A percentile compares a stretch with the other conserved stretches of the same genome.
phyloP scores from a whole-genome alignment of 1,284 basidiomycete species.

The Melanopsichium pennsylvanicum region DNA sequence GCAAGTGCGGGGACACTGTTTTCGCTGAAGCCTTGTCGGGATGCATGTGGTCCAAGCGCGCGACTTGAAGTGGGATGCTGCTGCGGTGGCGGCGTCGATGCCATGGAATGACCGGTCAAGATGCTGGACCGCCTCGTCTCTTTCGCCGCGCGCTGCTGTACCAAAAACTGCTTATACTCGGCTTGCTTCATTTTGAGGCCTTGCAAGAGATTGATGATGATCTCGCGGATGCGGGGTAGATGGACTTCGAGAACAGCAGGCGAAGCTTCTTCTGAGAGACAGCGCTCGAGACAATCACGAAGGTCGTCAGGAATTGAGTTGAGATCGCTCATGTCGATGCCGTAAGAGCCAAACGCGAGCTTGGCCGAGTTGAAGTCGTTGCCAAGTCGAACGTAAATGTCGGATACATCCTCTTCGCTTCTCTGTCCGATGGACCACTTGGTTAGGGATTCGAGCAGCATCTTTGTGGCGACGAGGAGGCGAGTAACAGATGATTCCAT shows the following conservation, averaged over 20 bases:
- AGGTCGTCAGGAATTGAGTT: slow-evolving; percentile 87
- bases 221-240: slow-evolving; percentile 87
- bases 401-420: slow-evolving; percentile 85
- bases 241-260: slow-evolving; percentile 85
- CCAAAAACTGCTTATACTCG: slow-evolving; percentile 70
- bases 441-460: slow-evolving; percentile 88
- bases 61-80: slow-evolving; percentile 8
- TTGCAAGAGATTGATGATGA: slow-evolving; percentile 90
- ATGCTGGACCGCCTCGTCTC: slow-evolving; percentile 25
- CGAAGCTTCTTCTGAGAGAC: slow-evolving; percentile 87
- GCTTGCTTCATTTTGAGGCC: slow-evolving; percentile 91
- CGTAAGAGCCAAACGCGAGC: slow-evolving; percentile 82
- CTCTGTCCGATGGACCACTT: slow-evolving; percentile 72
- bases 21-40: slow-evolving; percentile 42
- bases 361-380: slow-evolving; percentile 97
- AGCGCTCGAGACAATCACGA: slow-evolving; percentile 84
- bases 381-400: slow-evolving; percentile 93
- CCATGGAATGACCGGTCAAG: slow-evolving; percentile 1
- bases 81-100: slow-evolving; percentile 20
- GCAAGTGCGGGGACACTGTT: not conserved
- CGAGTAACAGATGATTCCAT: slow-evolving; percentile 93
- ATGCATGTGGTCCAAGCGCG: slow-evolving; percentile 23
- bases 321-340: slow-evolving; percentile 92
- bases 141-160: slow-evolving; percentile 46
- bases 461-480: slow-evolving; percentile 91